Conservation (phyloP, 2,329 filamentous ascomycete species). For the Aureobasidium namibiae region DNA sequence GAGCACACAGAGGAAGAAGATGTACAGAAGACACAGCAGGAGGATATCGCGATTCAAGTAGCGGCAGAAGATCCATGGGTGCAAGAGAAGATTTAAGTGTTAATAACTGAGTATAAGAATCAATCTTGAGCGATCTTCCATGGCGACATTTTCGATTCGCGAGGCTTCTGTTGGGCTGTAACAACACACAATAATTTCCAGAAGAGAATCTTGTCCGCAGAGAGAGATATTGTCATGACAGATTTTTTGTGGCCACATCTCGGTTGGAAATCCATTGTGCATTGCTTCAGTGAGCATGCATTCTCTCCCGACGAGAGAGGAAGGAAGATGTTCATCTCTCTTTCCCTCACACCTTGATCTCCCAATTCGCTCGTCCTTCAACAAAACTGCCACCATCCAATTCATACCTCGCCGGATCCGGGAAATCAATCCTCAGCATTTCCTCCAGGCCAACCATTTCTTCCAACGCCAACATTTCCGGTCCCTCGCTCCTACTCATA, state of each 20-base stretch:
- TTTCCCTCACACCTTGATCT: background rate
- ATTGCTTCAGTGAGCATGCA: too few relatives aligned
- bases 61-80: conserved; percentile 1
- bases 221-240: too few relatives aligned
- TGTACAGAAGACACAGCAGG: background rate
- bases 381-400: background rate
- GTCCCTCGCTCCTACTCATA: background rate
- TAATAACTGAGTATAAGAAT: background rate
- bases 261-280: too few relatives aligned
- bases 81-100: background rate
- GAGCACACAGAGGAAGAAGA: background rate
- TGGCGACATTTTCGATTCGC: too few relatives aligned
- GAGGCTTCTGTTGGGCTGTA: too few relatives aligned
- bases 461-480: background rate
- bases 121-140: background rate
- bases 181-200: too few relatives aligned
- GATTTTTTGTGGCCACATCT: too few relatives aligned
- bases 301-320: too few relatives aligned
- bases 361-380: background rate
- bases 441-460: too few relatives aligned
- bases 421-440: background rate
- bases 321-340: too few relatives aligned
- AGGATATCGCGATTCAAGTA: background rate
- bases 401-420: background rate
- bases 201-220: too few relatives aligned